Evolutionary conservation across 768 basidiomycete genomes (phyloP), one percentile per base, ranked within the genome.

Genomic region (Boletus eberwhitei): DNA sequence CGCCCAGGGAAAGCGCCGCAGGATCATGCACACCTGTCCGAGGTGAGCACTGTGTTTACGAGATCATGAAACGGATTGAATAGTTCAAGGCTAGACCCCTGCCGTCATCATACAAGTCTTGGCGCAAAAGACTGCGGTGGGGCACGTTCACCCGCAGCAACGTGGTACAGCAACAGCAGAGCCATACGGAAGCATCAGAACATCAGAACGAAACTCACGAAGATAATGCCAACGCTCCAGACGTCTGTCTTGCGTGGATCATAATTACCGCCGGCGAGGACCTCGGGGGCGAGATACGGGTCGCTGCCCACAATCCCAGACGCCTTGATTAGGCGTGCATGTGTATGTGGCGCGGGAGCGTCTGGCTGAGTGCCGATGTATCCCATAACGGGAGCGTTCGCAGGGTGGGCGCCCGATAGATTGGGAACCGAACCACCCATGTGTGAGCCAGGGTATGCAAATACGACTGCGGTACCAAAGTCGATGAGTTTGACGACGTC

Each of bases 401-500:
- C 37, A n/a, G 24, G 11, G 8, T 53, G 32, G 2, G 17, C 40
- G n/a, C 62, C 63, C 7, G 59, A 58, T 0, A 52, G 48, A 24
- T 53, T 43, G 0, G 63, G 58, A 7, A 43, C 39, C 48, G 78
- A 79, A 57, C 68, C 67, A n/a, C 67, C 67, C 65, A 67, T 67
- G 82, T 82, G 64, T 73, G 93, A 94, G 54, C 94, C 96, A 1
- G 97, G 97, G 67, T 98, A 99, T 63, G 97, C 93, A 75, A 99
- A 99, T 55, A 99, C 95, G 59, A 94, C 94, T n/a, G 97, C 97
- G 6, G 97, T 99, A 49, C 97, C 97, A 74, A 99, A 99, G 74
- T 99, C 97, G 74, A 99, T 99, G 61, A 99, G 82, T 71, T 99
- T 99, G 77, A 99, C 92, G 61, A 97, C 83, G 67, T 98, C 93